Conservation (phyloP, 495 filamentous ascomycete genomes). For the Talaromyces nanjingensis region DNA sequence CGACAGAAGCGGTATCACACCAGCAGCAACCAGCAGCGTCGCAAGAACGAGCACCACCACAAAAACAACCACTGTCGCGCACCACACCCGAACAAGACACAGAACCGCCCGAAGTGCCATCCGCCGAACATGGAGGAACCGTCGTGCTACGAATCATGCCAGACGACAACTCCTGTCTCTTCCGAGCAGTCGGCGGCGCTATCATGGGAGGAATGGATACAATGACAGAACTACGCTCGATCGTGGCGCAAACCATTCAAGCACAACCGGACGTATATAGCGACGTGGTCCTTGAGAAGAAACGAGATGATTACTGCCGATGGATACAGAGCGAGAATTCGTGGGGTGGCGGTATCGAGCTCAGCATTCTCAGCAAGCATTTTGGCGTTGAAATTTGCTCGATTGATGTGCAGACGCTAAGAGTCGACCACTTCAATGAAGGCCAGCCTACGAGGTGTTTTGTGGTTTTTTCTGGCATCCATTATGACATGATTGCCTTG, state of each 20-base stretch:
- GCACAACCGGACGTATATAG: constrained; percentile 62
- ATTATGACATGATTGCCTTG: constrained; percentile 89
- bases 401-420: constrained; percentile 65
- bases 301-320: constrained; percentile 70
- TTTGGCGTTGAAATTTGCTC: constrained; percentile 85
- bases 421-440: constrained; percentile 77
- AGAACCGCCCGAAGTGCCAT: constrained; percentile 65
- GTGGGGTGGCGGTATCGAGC: constrained; percentile 92
- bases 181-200: constrained; percentile 77
- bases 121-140: constrained; percentile 54
- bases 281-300: constrained; percentile 67
- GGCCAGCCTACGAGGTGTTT: constrained; percentile 63
- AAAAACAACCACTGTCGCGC: constrained; percentile 20
- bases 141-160: constrained; percentile 90
- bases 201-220: constrained; percentile 64
- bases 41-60: constrained; percentile 12
- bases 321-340: constrained; percentile 75
- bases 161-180: constrained; percentile 93
- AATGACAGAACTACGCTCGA: constrained; percentile 70
- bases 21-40: constrained; percentile 12
- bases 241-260: constrained; percentile 77
- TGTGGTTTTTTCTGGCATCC: constrained; percentile 87
- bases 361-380: constrained; percentile 75
- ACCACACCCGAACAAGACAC: constrained; percentile 24
- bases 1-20: not conserved